Evolutionary conservation across 805 yeast species (phyloP).

Genomic region (Candida cerambycidarum): DNA sequence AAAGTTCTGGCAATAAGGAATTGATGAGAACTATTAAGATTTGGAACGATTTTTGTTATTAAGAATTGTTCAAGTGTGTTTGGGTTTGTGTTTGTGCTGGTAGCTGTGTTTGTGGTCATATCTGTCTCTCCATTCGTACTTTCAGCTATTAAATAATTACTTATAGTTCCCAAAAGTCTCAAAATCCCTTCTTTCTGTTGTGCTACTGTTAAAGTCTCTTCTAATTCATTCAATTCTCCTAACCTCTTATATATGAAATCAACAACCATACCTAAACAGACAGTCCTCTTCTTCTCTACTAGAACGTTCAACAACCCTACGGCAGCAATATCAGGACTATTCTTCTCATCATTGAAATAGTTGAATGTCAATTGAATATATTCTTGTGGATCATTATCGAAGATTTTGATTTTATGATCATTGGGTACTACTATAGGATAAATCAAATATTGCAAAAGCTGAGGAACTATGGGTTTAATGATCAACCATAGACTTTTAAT

Average conservation of each 20-base stretch:
- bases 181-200: slow-evolving; percentile 76
- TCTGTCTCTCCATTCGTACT: slow-evolving; percentile 29
- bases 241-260: slow-evolving; percentile 50
- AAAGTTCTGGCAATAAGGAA: slow-evolving; percentile 77
- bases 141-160: slow-evolving; percentile 51
- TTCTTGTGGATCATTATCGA: slow-evolving; percentile 86
- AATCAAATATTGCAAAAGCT: slow-evolving; percentile 67
- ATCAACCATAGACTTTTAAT: slow-evolving; percentile 60
- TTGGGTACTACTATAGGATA: slow-evolving; percentile 74
- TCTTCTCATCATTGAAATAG: slow-evolving; percentile 46
- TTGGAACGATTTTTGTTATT: slow-evolving; percentile 65
- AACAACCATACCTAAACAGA: slow-evolving; percentile 55
- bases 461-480: slow-evolving; percentile 63
- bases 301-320: slow-evolving; percentile 67
- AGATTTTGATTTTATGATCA: slow-evolving; percentile 65
- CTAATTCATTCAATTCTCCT: slow-evolving; percentile 27
- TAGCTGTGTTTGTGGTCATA: too few relatives aligned
- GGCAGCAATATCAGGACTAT: slow-evolving; percentile 76
- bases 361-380: slow-evolving; percentile 71
- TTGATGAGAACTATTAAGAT: slow-evolving; percentile 54
- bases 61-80: slow-evolving; percentile 60
- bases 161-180: slow-evolving; percentile 72
- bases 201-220: slow-evolving; percentile 47
- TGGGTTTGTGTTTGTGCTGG: slow-evolving; percentile 36
- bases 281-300: slow-evolving; percentile 65